Base-by-base conservation (phyloP, 2,329 filamentous ascomycete genomes). In the Nemania serpens region DNA sequence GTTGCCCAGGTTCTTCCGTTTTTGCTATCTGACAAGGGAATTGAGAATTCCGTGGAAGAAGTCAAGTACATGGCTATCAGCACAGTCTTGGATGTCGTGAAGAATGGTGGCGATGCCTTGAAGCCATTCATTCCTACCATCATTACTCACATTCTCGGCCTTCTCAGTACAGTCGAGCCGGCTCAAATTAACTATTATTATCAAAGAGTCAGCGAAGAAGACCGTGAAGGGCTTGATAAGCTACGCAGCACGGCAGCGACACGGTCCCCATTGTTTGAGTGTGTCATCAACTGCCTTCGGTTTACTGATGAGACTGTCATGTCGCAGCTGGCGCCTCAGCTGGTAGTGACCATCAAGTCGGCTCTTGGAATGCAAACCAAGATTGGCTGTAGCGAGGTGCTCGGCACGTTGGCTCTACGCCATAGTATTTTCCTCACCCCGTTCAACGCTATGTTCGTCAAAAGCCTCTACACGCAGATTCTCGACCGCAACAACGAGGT, bases 401-500 rank as follows among this genome's bases (percentile, higher is more conserved):
- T 99, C 34, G 90, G 91, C 7, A 93, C 91, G 0, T 82, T 99
- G 7, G 91, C 91, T 52, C 94, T 93, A 52, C 86, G 92, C 12
- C 90, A 94, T 66, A 86, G 85, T 37, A 83, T 88, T 39, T 80
- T 93, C 33, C 91, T 97, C 74, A 84, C 84, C 39, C 88, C 91
- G 0, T 88, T 93, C 69, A 88, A 91, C 12, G 86, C 91, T 64
- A 81, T 83, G 9, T 93, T 97, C 69, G 80, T 97, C 52, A 89
- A 88, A 66, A 74, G 93, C 10, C 83, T 97, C 65, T 87, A 92
- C 69, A 94, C 91, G 74, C 86, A 93, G 59, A 86, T 93, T 1
- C 83, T 97, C 51, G 95, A 99, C 74, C 89, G 90, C 65, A 99
- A 99, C 71, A 93, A 97, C 68, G 95, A 96, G 17, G 93, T 97